A percentile compares a stretch with the other conserved stretches of the same genome.
Evolutionary conservation across 2,329 filamentous ascomycete genomes (phyloP).

Genomic region (Dactylonectria macrodidyma): DNA sequence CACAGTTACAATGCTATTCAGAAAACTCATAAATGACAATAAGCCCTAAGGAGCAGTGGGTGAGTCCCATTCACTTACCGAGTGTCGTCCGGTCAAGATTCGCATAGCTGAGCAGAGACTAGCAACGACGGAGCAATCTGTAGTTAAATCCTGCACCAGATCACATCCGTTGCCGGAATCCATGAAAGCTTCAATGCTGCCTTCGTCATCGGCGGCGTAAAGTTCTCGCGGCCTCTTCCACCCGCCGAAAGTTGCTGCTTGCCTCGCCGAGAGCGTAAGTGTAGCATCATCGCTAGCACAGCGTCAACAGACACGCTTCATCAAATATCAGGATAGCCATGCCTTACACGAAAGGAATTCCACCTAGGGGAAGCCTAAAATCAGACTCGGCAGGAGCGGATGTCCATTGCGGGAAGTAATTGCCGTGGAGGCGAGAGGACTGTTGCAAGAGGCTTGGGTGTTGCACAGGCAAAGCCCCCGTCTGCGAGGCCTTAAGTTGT

Average conservation of each 20-base stretch:
- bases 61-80: constrained; percentile 63
- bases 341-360: constrained; percentile 74
- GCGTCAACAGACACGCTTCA: background rate
- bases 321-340: background rate
- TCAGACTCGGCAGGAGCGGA: constrained; percentile 70
- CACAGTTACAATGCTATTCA: constrained; percentile 17
- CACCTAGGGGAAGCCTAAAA: constrained; percentile 70
- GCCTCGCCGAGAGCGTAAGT: constrained; percentile 81
- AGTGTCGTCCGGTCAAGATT: constrained; percentile 76
- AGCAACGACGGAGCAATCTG: constrained; percentile 97
- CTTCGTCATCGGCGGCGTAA: constrained; percentile 52
- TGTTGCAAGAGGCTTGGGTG: constrained; percentile 73
- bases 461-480: constrained; percentile 1
- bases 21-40: background rate
- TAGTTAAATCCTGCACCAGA: constrained; percentile 94
- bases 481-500: constrained; percentile 72
- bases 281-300: constrained; percentile 74
- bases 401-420: constrained; percentile 90
- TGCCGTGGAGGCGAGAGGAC: constrained; percentile 85
- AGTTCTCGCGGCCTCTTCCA: constrained; percentile 87
- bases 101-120: constrained; percentile 89
- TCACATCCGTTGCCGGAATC: constrained; percentile 74
- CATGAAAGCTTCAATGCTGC: constrained; percentile 66
- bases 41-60: background rate
- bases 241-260: constrained; percentile 82